These are phyloP conservation scores for Annulohypoxylon stygium DNA, from an alignment of 495 filamentous ascomycete species.

Conservation along the genomic window DNA sequence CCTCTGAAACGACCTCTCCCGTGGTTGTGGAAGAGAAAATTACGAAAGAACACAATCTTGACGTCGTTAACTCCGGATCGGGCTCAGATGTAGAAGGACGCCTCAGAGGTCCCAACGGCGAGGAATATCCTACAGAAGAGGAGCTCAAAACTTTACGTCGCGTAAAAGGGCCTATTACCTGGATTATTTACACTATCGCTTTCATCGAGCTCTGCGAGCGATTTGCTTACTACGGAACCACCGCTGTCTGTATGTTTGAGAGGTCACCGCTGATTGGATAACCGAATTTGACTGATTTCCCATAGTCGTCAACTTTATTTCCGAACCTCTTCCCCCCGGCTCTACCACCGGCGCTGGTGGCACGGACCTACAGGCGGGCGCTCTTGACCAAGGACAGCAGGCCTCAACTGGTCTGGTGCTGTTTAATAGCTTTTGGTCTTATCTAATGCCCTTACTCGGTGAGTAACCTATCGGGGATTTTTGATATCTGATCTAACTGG, in stretches of 20 bases:
- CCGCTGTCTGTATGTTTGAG: slow-evolving; percentile 69
- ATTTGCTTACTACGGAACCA: slow-evolving; percentile 84
- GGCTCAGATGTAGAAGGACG: slow-evolving; percentile 39
- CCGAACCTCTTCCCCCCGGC: slow-evolving; percentile 69
- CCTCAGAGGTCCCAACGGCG: slow-evolving; percentile 48
- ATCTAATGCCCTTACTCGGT: slow-evolving; percentile 74
- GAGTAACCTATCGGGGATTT: slow-evolving; percentile 1
- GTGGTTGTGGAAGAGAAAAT: slow-evolving; percentile 1
- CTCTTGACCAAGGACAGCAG: slow-evolving; percentile 74
- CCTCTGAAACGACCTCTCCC: slow-evolving; percentile 18
- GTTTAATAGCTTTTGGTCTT: slow-evolving; percentile 83
- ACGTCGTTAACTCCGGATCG: slow-evolving; percentile 23
- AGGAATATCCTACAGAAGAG: slow-evolving; percentile 67
- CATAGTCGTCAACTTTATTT: slow-evolving; percentile 73
- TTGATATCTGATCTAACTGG: neutral
- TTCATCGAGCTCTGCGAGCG: slow-evolving; percentile 84
- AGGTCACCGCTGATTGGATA: neutral
- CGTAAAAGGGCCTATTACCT: slow-evolving; percentile 74
- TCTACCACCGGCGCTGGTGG: slow-evolving; percentile 71
- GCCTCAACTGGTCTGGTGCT: slow-evolving; percentile 73
- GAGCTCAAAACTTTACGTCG: slow-evolving; percentile 73
- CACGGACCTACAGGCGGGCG: slow-evolving; percentile 69
- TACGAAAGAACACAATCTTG: slow-evolving; percentile 23
- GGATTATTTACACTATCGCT: slow-evolving; percentile 74
- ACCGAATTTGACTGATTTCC: slow-evolving; percentile 22